These are phyloP conservation scores for Fragaria ananassa DNA, from an alignment of 306 rosid species.

Conservation along the genomic window DNA sequence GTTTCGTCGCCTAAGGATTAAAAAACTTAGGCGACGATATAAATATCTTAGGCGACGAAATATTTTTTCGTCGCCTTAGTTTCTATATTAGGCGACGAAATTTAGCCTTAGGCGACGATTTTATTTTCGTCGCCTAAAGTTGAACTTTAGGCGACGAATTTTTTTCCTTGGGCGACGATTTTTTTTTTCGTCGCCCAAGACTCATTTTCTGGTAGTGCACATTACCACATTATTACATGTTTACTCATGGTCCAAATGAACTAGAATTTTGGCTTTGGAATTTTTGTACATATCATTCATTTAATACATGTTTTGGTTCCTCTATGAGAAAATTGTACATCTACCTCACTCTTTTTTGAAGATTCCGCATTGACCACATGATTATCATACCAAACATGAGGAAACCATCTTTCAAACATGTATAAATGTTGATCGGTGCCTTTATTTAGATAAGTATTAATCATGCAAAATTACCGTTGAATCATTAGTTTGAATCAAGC, in stretches of 20 bases:
- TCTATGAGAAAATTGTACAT: background rate
- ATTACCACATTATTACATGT: background rate
- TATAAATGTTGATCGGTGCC: background rate
- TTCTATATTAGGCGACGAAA: too few relatives aligned
- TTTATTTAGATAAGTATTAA: too few relatives aligned
- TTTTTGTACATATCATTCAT: constrained; percentile 5
- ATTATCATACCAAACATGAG: background rate
- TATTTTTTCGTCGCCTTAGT: too few relatives aligned
- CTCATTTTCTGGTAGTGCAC: too few relatives aligned
- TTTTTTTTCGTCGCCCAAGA: too few relatives aligned
- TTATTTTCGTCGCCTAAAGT: too few relatives aligned
- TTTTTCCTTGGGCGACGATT: too few relatives aligned
- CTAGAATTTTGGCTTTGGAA: constrained; percentile 1
- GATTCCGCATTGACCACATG: background rate
- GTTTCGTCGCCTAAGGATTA: too few relatives aligned
- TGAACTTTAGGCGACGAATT: too few relatives aligned
- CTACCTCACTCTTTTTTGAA: background rate
- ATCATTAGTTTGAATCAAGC: background rate
- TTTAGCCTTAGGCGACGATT: too few relatives aligned
- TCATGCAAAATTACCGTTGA: background rate
- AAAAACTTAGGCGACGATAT: too few relatives aligned
- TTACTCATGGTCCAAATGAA: constrained; percentile 16
- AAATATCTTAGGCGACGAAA: too few relatives aligned
- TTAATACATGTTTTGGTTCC: constrained; percentile 7
- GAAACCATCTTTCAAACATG: background rate